Conservation (phyloP, 306 rosid genomes). For the Prunus mongolica region DNA sequence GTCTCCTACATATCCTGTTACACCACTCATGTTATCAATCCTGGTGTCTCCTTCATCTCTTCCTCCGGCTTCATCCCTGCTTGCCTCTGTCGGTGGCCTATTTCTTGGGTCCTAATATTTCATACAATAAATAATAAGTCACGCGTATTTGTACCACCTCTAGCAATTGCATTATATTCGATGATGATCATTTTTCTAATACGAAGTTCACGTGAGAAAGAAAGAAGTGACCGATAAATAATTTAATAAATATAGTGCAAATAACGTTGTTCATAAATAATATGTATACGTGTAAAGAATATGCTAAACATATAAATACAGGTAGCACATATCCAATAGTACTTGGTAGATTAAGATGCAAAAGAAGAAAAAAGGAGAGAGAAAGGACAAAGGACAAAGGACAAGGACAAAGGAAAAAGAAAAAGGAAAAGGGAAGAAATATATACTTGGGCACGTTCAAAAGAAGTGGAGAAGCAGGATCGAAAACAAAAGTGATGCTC, state of each 20-base stretch:
- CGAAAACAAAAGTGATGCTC: neutral
- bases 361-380: no score
- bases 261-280: no score
- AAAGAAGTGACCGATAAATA: no score
- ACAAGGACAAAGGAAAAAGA: neutral
- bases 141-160: neutral
- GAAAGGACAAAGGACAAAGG: neutral
- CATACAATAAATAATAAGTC: neutral
- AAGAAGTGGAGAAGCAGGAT: constrained; percentile 27
- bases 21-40: constrained; percentile 2
- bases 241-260: no score
- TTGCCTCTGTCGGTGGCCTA: neutral
- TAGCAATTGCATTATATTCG: neutral
- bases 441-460: constrained; percentile 20
- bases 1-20: constrained; percentile 18
- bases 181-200: no score
- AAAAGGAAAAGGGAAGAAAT: neutral
- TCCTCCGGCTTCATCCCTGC: neutral
- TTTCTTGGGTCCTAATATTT: neutral
- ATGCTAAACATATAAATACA: no score
- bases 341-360: no score
- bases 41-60: neutral
- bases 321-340: no score
- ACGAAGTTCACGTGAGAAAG: no score
- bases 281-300: no score